These are phyloP conservation scores for Diplodia mutila DNA, from an alignment of 2,329 filamentous ascomycete species.

Conservation along the genomic window DNA sequence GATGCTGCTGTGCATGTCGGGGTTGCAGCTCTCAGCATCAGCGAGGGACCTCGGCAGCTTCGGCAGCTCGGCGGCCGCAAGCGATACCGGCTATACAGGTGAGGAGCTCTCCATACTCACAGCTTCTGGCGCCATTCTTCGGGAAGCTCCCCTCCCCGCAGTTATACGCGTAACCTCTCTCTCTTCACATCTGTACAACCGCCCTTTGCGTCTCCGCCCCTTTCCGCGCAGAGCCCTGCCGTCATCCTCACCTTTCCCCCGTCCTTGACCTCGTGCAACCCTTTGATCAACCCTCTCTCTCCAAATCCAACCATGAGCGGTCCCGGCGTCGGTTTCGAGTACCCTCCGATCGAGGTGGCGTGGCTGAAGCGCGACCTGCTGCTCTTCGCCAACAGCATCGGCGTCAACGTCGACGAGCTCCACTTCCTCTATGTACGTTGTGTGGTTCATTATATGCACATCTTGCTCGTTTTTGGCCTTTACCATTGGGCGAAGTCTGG, in stretches of 20 bases:
- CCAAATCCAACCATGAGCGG: slow-evolving; percentile 28
- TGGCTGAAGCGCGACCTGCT: slow-evolving; percentile 89
- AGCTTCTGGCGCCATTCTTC: background rate
- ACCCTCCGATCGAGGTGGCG: slow-evolving; percentile 72
- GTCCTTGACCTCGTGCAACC: background rate
- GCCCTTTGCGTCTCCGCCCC: background rate
- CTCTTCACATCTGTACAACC: background rate
- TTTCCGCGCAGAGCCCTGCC: background rate
- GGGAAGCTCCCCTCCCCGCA: slow-evolving; percentile 10
- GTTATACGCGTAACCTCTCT: too few relatives aligned
- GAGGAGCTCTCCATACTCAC: background rate
- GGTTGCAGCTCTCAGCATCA: background rate
- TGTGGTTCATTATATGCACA: background rate
- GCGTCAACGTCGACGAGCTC: slow-evolving; percentile 81
- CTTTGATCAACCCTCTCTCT: background rate
- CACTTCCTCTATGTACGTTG: slow-evolving; percentile 82
- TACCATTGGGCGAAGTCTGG: too few relatives aligned
- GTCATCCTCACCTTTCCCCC: background rate
- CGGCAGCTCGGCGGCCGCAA: background rate
- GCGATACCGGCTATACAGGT: slow-evolving; percentile 20
- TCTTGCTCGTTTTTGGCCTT: background rate
- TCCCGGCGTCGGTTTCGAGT: slow-evolving; percentile 74
- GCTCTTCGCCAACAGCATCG: slow-evolving; percentile 89
- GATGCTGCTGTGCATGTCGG: background rate
- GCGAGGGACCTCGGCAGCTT: slow-evolving; percentile 9